Base-by-base conservation (phyloP, 176 grass and related monocot genomes). In the Ananas comosus region DNA sequence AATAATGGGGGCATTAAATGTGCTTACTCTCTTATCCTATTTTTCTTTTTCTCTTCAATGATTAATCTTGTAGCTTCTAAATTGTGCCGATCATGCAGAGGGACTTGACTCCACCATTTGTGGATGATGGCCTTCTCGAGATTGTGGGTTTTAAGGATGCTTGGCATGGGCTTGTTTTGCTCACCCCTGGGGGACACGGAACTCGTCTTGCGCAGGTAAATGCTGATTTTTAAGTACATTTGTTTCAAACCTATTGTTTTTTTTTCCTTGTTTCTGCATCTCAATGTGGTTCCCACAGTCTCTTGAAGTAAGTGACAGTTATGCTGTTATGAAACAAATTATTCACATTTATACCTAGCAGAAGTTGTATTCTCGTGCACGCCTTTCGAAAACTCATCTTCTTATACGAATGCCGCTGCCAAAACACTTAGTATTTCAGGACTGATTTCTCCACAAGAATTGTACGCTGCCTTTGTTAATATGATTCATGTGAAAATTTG, bases 61-160 rank as follows among this genome's bases (percentile, higher is more conserved):
- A 42, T 42, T 42, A 42, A 42, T 33, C 18, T 27, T n/a, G 16
- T 42, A 33, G 4, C 7, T 3, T 74, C n/a, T 33, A 13, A 63
- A 27, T 52, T 63, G 17, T n/a, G 9, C 14, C 16, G 71, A 17
- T 82, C 80, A 67, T 72, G 50, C 77, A 97, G 94, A 90, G 94
- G 83, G 80, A 92, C 68, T 84, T 97, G 73, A 85, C 74, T 76
- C 84, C 82, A 77, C 94, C 94, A 73, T 86, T 85, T 88, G 89
- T 92, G 29, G 84, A 97, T 77, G 94, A 97, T 88, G 94, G 94
- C 49, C 84, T 93, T 74, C 50, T 97, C 54, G 94, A 97, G 84
- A 83, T 97, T 74, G 89, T 97, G 49, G 94, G 94, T 64, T 97
- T 97, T 76, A 97, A 88, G 84, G 87, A 97, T 87, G 94, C 82